Conservation (phyloP, 2,329 filamentous ascomycete genomes). For the Stagonosporopsis rhizophila region DNA sequence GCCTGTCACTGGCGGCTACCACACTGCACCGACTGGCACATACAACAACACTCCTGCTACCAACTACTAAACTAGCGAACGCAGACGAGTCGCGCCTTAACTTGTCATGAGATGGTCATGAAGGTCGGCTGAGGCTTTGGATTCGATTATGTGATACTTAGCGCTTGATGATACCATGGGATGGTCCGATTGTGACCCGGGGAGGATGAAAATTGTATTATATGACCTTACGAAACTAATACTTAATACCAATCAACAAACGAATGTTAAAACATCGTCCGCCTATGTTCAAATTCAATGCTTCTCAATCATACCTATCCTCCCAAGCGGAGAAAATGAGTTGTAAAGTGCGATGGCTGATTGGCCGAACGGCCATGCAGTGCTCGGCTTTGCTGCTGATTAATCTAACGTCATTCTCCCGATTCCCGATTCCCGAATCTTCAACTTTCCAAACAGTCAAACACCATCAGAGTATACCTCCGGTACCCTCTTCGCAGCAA, state of each 20-base stretch:
- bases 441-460: conserved; percentile 8
- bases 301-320: too few species aligned
- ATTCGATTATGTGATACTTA: conserved; percentile 15
- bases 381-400: conserved; percentile 22
- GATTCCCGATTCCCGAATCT: conserved; percentile 16
- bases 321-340: too few species aligned
- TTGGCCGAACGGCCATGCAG: background rate
- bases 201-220: conserved; percentile 11
- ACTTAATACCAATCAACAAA: background rate
- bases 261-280: background rate
- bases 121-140: conserved; percentile 5
- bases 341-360: background rate
- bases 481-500: background rate
- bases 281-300: too few species aligned
- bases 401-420: conserved; percentile 38
- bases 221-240: conserved; percentile 21
- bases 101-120: background rate
- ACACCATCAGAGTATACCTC: conserved; percentile 24
- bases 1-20: conserved; percentile 52
- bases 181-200: background rate
- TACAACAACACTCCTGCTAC: conserved; percentile 40
- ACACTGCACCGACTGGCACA: conserved; percentile 54
- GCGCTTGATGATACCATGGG: conserved; percentile 19
- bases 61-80: conserved; percentile 30
- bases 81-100: background rate